Base-by-base conservation (phyloP, 73 alveolate genomes). In the Effrenium voratum region DNA sequence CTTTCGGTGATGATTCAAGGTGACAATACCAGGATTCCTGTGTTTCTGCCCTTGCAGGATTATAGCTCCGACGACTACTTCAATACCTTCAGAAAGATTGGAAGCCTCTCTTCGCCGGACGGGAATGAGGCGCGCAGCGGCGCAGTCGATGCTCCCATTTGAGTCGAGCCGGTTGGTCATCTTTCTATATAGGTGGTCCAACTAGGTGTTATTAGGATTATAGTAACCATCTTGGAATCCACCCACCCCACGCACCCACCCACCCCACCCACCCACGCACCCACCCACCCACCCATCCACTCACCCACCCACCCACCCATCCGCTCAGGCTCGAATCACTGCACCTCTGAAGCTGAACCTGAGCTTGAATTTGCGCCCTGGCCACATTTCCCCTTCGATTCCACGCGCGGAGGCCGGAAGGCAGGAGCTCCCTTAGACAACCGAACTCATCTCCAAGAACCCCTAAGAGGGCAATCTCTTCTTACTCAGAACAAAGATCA, bases 321-420 rank as follows among this genome's bases (percentile, higher is more conserved):
- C 30, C 30, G 73, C 36, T n/a, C 46, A 85, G 94, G 83, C 95
- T 40, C 84, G 95, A 32, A 47, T 87, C 43, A 87, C 95, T 49
- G 95, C 95, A 49, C 95, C 95, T 3, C 38, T 87, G 95, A 87
- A 87, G 95, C 36, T 87, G 95, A 87, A 87, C 50, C 72, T 87
- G 45, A 87, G 95, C 84, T 38, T 87, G 85, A 87, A 87, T 68
- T 32, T 87, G 95, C 47, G 34, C 13, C 95, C 28, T n/a, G 80
- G 93, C 46, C 73, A 15, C n/a, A 57, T 22, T 22, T 57, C 72
- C 72, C n/a, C n/a, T 22, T 57, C 72, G 72, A 57, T 30, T 57
- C 3, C 1, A 57, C 72, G n/a, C n/a, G n/a, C n/a, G n/a, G n/a
- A n/a, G n/a, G n/a, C n/a, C n/a, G n/a, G n/a, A n/a, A n/a, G n/a